A percentile compares a stretch with the other conserved stretches of the same genome.
phyloP scores from a whole-genome alignment of 2,329 filamentous ascomycete genomes.

The Pleomassaria siparia region DNA sequence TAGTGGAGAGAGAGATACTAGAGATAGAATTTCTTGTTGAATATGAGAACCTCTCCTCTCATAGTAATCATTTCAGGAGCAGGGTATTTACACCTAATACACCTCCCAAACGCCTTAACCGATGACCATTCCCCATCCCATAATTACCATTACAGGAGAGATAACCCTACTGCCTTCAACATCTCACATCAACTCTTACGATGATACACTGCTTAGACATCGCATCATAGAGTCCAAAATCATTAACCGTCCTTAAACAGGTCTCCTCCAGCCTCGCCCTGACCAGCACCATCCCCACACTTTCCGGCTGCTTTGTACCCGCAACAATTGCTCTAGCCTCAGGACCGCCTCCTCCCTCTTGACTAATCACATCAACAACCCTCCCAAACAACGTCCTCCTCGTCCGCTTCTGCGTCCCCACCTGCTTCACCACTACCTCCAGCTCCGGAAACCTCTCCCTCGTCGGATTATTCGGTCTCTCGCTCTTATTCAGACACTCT shows the following conservation, averaged over 20 bases:
- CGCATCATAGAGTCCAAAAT: conserved; percentile 41
- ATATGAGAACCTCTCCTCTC: not conserved
- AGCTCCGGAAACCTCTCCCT: not conserved
- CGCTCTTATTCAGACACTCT: conserved; percentile 31
- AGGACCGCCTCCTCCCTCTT: conserved; percentile 19
- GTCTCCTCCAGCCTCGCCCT: conserved; percentile 35
- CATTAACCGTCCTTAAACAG: conserved; percentile 35
- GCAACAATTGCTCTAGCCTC: conserved; percentile 24
- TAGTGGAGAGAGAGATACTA: not conserved
- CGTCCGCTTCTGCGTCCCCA: conserved; percentile 6
- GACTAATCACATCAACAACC: conserved; percentile 21
- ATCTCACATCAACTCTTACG: conserved; percentile 32
- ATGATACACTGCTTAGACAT: conserved; percentile 38
- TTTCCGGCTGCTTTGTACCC: conserved; percentile 13
- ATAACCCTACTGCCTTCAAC: conserved; percentile 15
- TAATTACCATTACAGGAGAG: not conserved
- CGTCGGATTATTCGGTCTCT: conserved; percentile 10
- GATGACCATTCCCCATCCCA: not conserved
- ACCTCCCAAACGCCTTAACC: not conserved
- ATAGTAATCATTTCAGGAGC: not conserved
- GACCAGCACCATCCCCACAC: conserved; percentile 23
- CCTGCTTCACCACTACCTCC: not conserved
- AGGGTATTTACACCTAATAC: not conserved
- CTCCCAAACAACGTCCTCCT: conserved; percentile 25
- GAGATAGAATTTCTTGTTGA: not conserved